Evolutionary conservation across 73 alveolate genomes (phyloP), one percentile per base, ranked within the genome.

Genomic region (Symbiodinium natans): DNA sequence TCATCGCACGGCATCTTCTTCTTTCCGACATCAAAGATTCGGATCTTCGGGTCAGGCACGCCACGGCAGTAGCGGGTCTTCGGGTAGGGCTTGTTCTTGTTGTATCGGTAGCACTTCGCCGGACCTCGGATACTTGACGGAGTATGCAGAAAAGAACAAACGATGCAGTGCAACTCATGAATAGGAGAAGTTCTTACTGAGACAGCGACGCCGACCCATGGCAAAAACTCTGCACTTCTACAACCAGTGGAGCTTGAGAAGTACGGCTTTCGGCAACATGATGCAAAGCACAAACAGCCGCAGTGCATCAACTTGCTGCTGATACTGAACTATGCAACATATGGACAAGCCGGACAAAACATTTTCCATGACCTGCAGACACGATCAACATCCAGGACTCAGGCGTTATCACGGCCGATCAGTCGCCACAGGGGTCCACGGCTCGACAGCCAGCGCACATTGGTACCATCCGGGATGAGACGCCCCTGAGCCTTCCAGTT

Each of bases 1-100:
- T 75, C 96, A 36, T 94, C 99, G 54, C 83, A 59, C 23, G 94
- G 83, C 82, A 86, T 86, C 94, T 86, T 86, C 94, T 86, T 86
- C 94, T 56, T 86, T 83, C 92, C 99, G 88, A 99, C 99, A 99
- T 99, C 99, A 99, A 99, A 99, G 96, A 99, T 99, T 89, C 99
- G 99, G 98, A 99, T 98, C 99, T 99, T 99, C 71, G 99, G 99
- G 99, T 99, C 99, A 27, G 99, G 99, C 99, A 99, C 99, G 99
- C 99, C 99, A 82, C 99, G 99, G 99, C 99, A 99, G 99, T 99
- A 99, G 94, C 99, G 99, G 93, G 99, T 99, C 99, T 99, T 99
- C 80, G 99, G 99, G 99, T 99, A 99, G 41, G 99, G 99, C 99
- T 99, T 99, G 99, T 99, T 99, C 99, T 99, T 99, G 87, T 99